phyloP scores from a whole-genome alignment of 73 alveolate genomes.

The Paramecium sonneborni region DNA sequence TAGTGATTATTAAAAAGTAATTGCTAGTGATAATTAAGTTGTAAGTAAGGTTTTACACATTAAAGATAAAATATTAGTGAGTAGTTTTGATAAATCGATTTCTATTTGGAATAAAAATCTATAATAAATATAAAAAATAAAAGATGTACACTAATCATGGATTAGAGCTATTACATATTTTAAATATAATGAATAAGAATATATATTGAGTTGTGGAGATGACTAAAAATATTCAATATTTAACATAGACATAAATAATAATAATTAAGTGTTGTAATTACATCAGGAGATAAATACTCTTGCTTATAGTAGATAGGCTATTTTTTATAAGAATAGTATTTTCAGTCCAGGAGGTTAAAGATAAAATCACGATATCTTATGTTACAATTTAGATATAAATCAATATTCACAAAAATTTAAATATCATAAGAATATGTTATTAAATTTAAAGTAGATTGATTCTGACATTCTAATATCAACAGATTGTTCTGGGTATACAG shows the following conservation, averaged over 20 bases:
- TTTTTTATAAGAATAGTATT: background rate
- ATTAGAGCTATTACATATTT: background rate
- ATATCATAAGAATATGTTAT: background rate
- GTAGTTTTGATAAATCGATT: conserved; percentile 17
- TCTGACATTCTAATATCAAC: background rate
- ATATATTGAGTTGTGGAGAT: background rate
- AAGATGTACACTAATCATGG: conserved; percentile 22
- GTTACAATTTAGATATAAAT: background rate
- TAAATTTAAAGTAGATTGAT: background rate
- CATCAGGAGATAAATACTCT: background rate
- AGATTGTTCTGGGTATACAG: background rate
- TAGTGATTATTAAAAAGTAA: background rate
- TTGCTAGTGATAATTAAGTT: background rate
- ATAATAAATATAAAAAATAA: background rate
- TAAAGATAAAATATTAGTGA: background rate
- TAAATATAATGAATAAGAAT: background rate
- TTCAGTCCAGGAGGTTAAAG: background rate
- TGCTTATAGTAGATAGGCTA: conserved; percentile 23
- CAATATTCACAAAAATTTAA: background rate
- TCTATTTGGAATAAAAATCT: background rate
- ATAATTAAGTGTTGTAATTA: background rate
- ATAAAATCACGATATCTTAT: background rate
- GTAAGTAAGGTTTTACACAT: background rate
- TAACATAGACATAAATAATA: background rate
- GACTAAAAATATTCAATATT: background rate